Conservation (phyloP, 1,284 basidiomycete genomes). For the Peniophora sp. region DNA sequence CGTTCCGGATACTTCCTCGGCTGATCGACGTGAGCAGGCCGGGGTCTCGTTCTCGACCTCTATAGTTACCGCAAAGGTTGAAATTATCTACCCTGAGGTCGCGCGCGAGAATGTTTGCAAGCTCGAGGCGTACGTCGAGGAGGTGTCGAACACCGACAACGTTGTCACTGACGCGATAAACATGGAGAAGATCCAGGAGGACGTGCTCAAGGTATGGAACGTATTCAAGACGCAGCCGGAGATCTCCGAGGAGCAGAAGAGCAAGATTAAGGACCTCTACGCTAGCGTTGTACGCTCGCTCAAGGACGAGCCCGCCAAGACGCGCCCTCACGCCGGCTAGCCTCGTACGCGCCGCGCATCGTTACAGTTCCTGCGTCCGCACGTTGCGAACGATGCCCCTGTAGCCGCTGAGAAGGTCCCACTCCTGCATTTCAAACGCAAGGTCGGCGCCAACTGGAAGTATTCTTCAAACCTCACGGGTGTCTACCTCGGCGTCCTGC, state of each 20-base stretch:
- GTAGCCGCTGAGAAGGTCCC: conserved; percentile 89
- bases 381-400: conserved; percentile 67
- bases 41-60: conserved; percentile 89
- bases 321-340: conserved; percentile 40
- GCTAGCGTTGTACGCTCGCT: conserved; percentile 88
- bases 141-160: conserved; percentile 94
- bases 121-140: conserved; percentile 95
- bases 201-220: conserved; percentile 82
- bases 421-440: conserved; percentile 92
- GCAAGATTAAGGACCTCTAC: conserved; percentile 94
- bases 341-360: conserved; percentile 78
- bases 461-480: conserved; percentile 95
- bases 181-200: not conserved
- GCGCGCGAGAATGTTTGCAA: conserved; percentile 85
- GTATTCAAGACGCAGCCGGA: conserved; percentile 95
- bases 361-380: conserved; percentile 90
- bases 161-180: not conserved
- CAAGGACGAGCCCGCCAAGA: conserved; percentile 52
- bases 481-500: conserved; percentile 92
- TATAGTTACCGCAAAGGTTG: conserved; percentile 82
- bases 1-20: conserved; percentile 6
- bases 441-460: conserved; percentile 94
- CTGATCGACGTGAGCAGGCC: conserved; percentile 43
- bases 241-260: conserved; percentile 95
- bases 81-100: conserved; percentile 92